A percentile compares a stretch with the other conserved stretches of the same genome.
phyloP scores from a whole-genome alignment of 108 stramenopile genomes.

The Cylindrotheca fusiformis region DNA sequence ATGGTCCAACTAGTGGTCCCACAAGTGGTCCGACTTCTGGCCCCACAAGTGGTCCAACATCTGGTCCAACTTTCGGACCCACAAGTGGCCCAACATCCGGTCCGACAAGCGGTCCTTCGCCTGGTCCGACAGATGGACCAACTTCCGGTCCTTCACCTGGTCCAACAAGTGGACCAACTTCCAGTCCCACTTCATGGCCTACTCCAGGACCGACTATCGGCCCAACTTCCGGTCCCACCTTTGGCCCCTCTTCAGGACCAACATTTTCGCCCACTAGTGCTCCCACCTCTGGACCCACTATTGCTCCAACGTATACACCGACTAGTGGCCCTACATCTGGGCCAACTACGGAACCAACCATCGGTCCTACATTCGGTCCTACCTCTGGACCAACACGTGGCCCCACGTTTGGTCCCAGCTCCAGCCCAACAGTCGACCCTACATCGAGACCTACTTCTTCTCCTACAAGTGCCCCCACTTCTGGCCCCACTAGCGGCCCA shows the following conservation, averaged over 20 bases:
- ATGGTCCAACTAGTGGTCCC: constrained; percentile 8
- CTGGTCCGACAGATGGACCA: constrained; percentile 9
- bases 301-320: constrained; percentile 2
- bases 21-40: constrained; percentile 10
- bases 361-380: background rate
- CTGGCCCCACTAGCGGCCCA: constrained; percentile 13
- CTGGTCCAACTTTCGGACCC: constrained; percentile 8
- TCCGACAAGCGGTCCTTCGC: constrained; percentile 5
- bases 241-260: constrained; percentile 6
- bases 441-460: constrained; percentile 13
- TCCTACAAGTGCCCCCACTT: constrained; percentile 9
- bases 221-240: constrained; percentile 4
- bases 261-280: background rate
- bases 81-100: constrained; percentile 4
- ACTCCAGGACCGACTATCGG: constrained; percentile 6
- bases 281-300: constrained; percentile 5
- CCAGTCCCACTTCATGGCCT: constrained; percentile 5
- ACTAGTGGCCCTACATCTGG: constrained; percentile 9
- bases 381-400: constrained; percentile 5
- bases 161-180: constrained; percentile 5
- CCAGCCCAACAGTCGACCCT: constrained; percentile 13
- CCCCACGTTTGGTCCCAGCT: constrained; percentile 9
- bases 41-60: constrained; percentile 6
- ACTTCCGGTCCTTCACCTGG: constrained; percentile 3
- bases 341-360: constrained; percentile 14